Conservation (phyloP, 164 flowering plant species). For the Tinospora cordifolia region DNA sequence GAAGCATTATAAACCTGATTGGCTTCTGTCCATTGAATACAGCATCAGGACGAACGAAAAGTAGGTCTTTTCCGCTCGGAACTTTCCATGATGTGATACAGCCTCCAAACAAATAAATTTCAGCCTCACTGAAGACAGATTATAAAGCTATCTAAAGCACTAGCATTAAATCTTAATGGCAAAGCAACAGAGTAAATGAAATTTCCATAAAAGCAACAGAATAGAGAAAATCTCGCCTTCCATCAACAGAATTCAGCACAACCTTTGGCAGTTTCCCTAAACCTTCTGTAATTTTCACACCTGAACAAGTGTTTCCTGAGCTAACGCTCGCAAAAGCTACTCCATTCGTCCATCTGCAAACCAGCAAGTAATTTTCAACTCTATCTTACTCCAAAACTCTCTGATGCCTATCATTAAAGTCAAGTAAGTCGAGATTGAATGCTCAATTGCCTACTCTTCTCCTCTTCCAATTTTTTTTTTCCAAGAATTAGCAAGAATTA, state of each 20-base stretch:
- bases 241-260: constrained; percentile 46
- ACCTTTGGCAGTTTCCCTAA: constrained; percentile 68
- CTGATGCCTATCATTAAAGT: too few relatives aligned
- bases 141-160: not conserved
- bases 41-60: constrained; percentile 93
- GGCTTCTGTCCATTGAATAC: constrained; percentile 86
- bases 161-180: not conserved
- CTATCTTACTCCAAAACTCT: too few relatives aligned
- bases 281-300: constrained; percentile 58
- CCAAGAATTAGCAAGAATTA: not conserved
- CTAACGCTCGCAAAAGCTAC: constrained; percentile 48
- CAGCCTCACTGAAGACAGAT: constrained; percentile 60
- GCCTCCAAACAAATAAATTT: constrained; percentile 80
- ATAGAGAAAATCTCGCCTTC: constrained; percentile 31
- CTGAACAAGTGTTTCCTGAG: constrained; percentile 24
- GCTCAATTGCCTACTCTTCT: not conserved
- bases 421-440: not conserved
- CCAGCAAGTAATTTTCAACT: not conserved
- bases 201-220: too few relatives aligned
- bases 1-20: constrained; percentile 52
- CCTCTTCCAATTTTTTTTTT: too few relatives aligned
- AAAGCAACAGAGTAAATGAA: too few relatives aligned
- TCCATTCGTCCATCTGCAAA: constrained; percentile 29
- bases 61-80: constrained; percentile 63
- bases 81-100: constrained; percentile 92